phyloP scores from a whole-genome alignment of 306 rosid species.

The Crotalaria pallida region DNA sequence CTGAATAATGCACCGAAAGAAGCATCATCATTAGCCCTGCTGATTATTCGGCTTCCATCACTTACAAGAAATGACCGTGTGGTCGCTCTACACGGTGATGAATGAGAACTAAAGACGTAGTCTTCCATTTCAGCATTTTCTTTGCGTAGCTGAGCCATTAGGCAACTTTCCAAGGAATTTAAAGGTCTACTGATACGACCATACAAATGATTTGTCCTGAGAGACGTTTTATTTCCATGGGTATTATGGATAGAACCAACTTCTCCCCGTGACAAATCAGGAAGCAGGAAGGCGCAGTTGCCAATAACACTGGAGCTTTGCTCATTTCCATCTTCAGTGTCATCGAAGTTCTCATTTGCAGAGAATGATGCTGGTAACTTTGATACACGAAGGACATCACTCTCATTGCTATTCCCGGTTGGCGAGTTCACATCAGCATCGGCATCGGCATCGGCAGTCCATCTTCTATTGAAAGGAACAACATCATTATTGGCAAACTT shows the following conservation, averaged over 20 bases:
- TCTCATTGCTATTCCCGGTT: conserved; percentile 5
- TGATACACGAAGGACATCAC: conserved; percentile 36
- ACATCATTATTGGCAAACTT: conserved; percentile 15
- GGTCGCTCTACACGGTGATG: conserved; percentile 32
- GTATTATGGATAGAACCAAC: conserved; percentile 30
- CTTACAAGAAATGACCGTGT: conserved; percentile 40
- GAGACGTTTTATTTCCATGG: conserved; percentile 33
- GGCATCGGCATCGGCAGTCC: too few species aligned
- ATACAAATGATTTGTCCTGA: conserved; percentile 27
- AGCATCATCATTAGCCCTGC: conserved; percentile 25
- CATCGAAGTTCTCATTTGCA: conserved; percentile 7
- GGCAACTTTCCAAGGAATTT: conserved; percentile 73
- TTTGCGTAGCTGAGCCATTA: conserved; percentile 66
- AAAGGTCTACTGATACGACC: conserved; percentile 33
- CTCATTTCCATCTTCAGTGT: conserved; percentile 27
- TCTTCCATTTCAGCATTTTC: conserved; percentile 46
- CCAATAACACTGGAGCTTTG: conserved; percentile 23
- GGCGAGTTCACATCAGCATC: conserved; percentile 22
- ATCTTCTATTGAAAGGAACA: conserved; percentile 24
- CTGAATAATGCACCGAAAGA: conserved; percentile 23
- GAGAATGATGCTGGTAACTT: conserved; percentile 12
- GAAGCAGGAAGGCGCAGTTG: conserved; percentile 11
- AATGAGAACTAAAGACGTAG: conserved; percentile 27
- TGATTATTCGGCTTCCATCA: conserved; percentile 44
- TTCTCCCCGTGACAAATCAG: conserved; percentile 23